These are phyloP conservation scores for Didymella pomorum DNA, from an alignment of 2,329 filamentous ascomycete genomes.

Conservation along the genomic window DNA sequence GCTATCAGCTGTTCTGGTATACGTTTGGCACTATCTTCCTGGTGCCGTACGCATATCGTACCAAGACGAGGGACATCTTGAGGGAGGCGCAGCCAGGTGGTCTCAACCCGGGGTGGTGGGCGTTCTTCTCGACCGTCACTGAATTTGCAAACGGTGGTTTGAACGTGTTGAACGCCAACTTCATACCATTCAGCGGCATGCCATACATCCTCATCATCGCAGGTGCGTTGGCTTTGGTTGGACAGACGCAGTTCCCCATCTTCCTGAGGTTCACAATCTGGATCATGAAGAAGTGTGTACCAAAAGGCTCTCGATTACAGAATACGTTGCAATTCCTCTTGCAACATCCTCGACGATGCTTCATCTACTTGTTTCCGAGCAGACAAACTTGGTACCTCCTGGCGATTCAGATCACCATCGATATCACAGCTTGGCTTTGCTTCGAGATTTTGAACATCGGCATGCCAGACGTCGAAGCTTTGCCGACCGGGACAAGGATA, in stretches of 20 bases:
- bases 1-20: conserved; percentile 46
- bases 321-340: conserved; percentile 66
- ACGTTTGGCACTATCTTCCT: conserved; percentile 58
- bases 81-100: conserved; percentile 47
- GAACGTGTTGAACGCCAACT: conserved; percentile 64
- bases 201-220: conserved; percentile 59
- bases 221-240: conserved; percentile 60
- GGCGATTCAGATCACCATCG: conserved; percentile 67
- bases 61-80: conserved; percentile 53
- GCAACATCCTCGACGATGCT: conserved; percentile 69
- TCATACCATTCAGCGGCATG: conserved; percentile 65
- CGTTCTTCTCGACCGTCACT: conserved; percentile 56
- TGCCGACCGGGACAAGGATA: conserved; percentile 63
- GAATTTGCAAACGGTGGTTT: conserved; percentile 64
- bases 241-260: conserved; percentile 66
- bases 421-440: conserved; percentile 69
- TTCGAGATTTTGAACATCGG: conserved; percentile 73
- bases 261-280: conserved; percentile 67
- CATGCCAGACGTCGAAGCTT: conserved; percentile 62
- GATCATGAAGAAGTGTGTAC: conserved; percentile 59
- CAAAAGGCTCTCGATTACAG: conserved; percentile 49
- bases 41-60: conserved; percentile 54
- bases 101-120: conserved; percentile 46
- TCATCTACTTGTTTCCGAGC: conserved; percentile 70
- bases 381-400: conserved; percentile 72